Percentiles rank a stretch among this genome's conserved stretches.
phyloP scores from a whole-genome alignment of 2,329 filamentous ascomycete species.

The Colletotrichum endophyticum region DNA sequence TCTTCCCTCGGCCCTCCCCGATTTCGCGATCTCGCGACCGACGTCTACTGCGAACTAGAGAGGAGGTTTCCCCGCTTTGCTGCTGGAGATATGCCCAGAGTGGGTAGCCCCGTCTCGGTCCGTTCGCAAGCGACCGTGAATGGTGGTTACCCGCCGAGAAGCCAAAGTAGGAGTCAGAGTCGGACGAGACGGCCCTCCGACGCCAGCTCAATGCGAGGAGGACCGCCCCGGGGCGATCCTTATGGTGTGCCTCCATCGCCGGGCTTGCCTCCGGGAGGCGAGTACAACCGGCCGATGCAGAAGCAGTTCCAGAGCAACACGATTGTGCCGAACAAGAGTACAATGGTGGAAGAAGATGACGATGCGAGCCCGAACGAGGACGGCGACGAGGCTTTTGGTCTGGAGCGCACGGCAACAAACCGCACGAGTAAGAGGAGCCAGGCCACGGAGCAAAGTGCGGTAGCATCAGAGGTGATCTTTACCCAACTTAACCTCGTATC shows the following conservation, averaged over 20 bases:
- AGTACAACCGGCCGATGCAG: slow-evolving; percentile 77
- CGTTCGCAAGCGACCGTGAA: slow-evolving; percentile 65
- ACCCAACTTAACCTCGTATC: slow-evolving; percentile 9
- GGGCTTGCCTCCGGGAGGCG: slow-evolving; percentile 57
- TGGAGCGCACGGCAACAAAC: slow-evolving; percentile 46
- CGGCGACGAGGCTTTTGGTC: slow-evolving; percentile 67
- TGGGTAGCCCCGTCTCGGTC: slow-evolving; percentile 71
- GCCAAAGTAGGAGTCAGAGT: slow-evolving; percentile 57
- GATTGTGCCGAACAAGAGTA: slow-evolving; percentile 97
- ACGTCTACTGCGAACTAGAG: slow-evolving; percentile 95
- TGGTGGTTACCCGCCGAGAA: slow-evolving; percentile 57
- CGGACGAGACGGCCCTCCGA: slow-evolving; percentile 64
- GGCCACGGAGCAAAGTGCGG: slow-evolving; percentile 34
- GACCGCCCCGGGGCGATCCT: slow-evolving; percentile 44
- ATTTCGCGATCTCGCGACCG: slow-evolving; percentile 91
- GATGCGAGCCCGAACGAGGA: slow-evolving; percentile 64
- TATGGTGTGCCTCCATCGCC: slow-evolving; percentile 66
- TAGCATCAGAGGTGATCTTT: slow-evolving; percentile 42
- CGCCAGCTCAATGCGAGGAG: slow-evolving; percentile 63
- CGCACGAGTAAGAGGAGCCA: slow-evolving; percentile 27
- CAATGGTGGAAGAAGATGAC: slow-evolving; percentile 95
- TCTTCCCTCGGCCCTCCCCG: slow-evolving; percentile 85
- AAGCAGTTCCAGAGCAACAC: slow-evolving; percentile 96
- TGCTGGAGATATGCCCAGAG: slow-evolving; percentile 69
- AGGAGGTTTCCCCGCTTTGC: slow-evolving; percentile 85